Conservation (phyloP, 192 early-diverging fungal species). For the Oehlia diaphana region DNA sequence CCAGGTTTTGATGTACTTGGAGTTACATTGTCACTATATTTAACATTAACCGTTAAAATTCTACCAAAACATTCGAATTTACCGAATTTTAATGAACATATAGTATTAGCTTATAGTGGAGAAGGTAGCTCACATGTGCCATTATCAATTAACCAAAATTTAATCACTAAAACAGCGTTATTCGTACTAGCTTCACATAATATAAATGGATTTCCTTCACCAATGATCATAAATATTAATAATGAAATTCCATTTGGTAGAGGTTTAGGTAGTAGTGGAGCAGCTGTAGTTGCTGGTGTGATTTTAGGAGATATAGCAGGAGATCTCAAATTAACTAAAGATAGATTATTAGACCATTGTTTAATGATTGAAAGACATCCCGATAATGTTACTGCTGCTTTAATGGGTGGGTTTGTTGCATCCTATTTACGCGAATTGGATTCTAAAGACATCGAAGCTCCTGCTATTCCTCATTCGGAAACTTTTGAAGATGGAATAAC, state of each 20-base stretch:
- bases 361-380: constrained; percentile 95
- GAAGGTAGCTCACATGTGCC: constrained; percentile 77
- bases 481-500: constrained; percentile 29
- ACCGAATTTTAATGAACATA: constrained; percentile 18
- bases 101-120: constrained; percentile 62
- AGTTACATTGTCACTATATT: constrained; percentile 83
- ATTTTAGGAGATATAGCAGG: constrained; percentile 78
- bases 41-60: constrained; percentile 63
- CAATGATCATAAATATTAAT: constrained; percentile 71
- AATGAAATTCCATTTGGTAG: constrained; percentile 96
- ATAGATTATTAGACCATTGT: constrained; percentile 89
- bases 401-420: constrained; percentile 94
- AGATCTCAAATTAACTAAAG: constrained; percentile 61
- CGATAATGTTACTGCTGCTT: constrained; percentile 93
- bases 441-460: constrained; percentile 43
- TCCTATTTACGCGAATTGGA: constrained; percentile 72
- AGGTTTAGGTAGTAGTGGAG: constrained; percentile 94
- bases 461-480: constrained; percentile 52
- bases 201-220: constrained; percentile 56
- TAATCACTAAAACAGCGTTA: constrained; percentile 91
- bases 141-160: constrained; percentile 74
- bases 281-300: constrained; percentile 94
- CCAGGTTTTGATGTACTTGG: constrained; percentile 98
- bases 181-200: constrained; percentile 81
- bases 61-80: constrained; percentile 25